Base-by-base conservation (phyloP, 176 grass and related monocot species). In the Musa beccarii region DNA sequence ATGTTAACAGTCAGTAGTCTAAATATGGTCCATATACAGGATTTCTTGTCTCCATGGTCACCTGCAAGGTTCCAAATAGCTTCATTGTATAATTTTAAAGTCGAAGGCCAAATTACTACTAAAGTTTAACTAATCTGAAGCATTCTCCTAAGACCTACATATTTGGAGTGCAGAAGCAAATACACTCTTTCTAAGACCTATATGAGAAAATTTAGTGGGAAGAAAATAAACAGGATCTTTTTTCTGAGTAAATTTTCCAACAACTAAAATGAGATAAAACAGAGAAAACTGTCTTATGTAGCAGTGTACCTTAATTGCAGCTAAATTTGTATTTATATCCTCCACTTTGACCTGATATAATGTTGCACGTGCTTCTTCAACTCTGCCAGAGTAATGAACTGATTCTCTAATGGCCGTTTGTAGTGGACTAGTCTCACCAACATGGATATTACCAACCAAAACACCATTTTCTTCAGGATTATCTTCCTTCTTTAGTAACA, bases 271-370 rank as follows among this genome's bases (percentile, higher is more conserved):
- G 57, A 61, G 57, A 61, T 17, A 61, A 61, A 61, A n/a, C 57
- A 61, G 57, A 3, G 57, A 15, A n/a, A 61, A 61, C n/a, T 61
- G 6, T 61, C 20, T 15, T 7, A 15, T 21, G 8, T 17, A 43
- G 19, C 2, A 75, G 63, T n/a, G 14, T 86, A 92, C 93, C 89
- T 84, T 89, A 8, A 96, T 49, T 1, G 92, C 93, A 79, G 93
- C 81, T 56, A 96, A 83, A 78, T 96, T 96, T 11, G 93, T 96
- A 77, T 92, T 83, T 26, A 92, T 92, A 34, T 96, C 93, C 82
- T 88, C 89, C 71, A 96, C 69, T 79, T 81, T 96, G 71, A 96
- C 79, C 54, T 96, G 93, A 86, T 90, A 81, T 34, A 96, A 85
- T 0, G 93, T 92, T 54, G 87, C 89, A 0, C 87, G 76, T 3